Conservation (phyloP, 2,329 filamentous ascomycete species). For the Corinectria fuckeliana region DNA sequence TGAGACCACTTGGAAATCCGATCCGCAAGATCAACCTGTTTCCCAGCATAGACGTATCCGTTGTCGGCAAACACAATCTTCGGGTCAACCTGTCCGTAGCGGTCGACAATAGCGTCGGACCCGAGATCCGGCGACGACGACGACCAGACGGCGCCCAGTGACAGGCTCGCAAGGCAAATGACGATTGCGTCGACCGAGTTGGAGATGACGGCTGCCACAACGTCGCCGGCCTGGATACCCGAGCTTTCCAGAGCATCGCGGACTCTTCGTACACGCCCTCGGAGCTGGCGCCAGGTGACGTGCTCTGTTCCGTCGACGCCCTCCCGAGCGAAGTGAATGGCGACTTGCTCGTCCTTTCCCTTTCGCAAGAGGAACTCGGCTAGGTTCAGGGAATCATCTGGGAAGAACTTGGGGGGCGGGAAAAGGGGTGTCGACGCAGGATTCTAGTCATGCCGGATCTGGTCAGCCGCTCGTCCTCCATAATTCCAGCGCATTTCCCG, state of each 20-base stretch:
- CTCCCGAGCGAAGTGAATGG: conserved; percentile 12
- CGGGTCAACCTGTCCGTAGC: conserved; percentile 14
- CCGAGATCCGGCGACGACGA: conserved; percentile 13
- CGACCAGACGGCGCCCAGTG: conserved; percentile 14
- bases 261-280: background rate
- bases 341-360: background rate
- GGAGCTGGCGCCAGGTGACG: conserved; percentile 4
- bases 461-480: background rate
- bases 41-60: conserved; percentile 9
- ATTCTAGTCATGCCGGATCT: background rate
- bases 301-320: background rate
- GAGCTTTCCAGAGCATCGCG: conserved; percentile 5
- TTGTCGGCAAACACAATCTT: conserved; percentile 17
- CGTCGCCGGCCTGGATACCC: background rate
- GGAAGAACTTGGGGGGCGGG: conserved; percentile 10
- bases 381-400: conserved; percentile 10
- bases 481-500: too few species aligned
- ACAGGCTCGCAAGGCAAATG: conserved; percentile 1
- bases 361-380: conserved; percentile 8
- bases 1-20: conserved; percentile 10
- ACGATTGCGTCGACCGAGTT: conserved; percentile 20
- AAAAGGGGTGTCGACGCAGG: background rate
- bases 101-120: conserved; percentile 3
- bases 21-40: background rate
- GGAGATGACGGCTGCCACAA: conserved; percentile 12